Percentiles rank a stretch among this genome's conserved stretches.
These are phyloP conservation scores for Epichloe sibirici DNA, from an alignment of 2,329 filamentous ascomycete genomes.

Conservation along the genomic window DNA sequence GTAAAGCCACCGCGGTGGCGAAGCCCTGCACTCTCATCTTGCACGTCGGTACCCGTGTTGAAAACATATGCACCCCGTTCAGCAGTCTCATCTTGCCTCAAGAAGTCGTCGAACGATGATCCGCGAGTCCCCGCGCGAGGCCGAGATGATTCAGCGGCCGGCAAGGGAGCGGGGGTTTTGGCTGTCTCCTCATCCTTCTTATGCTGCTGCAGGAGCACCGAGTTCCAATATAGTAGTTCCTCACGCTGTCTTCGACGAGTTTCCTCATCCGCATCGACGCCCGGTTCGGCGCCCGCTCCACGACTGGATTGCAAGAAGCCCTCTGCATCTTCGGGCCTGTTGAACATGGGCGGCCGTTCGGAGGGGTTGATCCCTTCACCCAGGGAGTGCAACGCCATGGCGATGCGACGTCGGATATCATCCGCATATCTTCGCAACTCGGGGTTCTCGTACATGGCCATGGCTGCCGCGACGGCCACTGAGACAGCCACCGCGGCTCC, in stretches of 20 bases:
- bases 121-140: slow-evolving; percentile 12
- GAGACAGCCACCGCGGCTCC: slow-evolving; percentile 46
- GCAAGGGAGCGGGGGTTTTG: neutral
- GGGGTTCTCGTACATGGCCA: slow-evolving; percentile 51
- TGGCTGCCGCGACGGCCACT: slow-evolving; percentile 43
- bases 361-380: slow-evolving; percentile 43
- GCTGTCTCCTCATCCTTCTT: slow-evolving; percentile 25
- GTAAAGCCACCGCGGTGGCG: slow-evolving; percentile 35
- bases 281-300: slow-evolving; percentile 27
- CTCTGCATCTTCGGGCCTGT: slow-evolving; percentile 53
- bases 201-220: slow-evolving; percentile 37
- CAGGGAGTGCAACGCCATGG: slow-evolving; percentile 45
- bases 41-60: slow-evolving; percentile 40
- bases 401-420: slow-evolving; percentile 48
- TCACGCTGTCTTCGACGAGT: slow-evolving; percentile 48
- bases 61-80: slow-evolving; percentile 45
- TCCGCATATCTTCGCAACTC: slow-evolving; percentile 50
- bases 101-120: slow-evolving; percentile 47
- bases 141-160: neutral
- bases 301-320: slow-evolving; percentile 46
- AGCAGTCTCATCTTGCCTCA: slow-evolving; percentile 36
- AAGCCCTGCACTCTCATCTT: slow-evolving; percentile 29
- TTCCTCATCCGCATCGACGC: slow-evolving; percentile 51
- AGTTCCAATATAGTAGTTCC: slow-evolving; percentile 55
- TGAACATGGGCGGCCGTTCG: slow-evolving; percentile 43